These are phyloP conservation scores for Physcomitrellopsis africana DNA, from an alignment of 225 moss, liverwort and hornwort genomes.

Conservation along the genomic window DNA sequence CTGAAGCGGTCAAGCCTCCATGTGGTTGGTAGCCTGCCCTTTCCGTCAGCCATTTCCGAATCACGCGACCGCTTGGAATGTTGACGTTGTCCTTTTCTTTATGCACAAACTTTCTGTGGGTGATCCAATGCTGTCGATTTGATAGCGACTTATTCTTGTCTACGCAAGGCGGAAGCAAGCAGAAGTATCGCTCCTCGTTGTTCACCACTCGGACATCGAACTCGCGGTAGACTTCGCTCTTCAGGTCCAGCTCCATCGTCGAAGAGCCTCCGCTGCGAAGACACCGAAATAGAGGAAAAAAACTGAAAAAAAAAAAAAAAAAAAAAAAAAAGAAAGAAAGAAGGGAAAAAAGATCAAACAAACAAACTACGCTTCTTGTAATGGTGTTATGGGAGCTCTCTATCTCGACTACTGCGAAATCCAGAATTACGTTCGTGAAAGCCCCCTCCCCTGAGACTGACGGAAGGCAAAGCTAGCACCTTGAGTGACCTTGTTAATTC, in stretches of 20 bases:
- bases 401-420: too few species aligned
- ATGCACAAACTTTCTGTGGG: conserved; percentile 67
- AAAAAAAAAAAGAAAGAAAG: too few species aligned
- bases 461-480: too few species aligned
- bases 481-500: not conserved
- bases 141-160: conserved; percentile 73
- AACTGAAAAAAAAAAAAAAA: too few species aligned
- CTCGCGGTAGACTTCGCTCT: conserved; percentile 63
- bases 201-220: conserved; percentile 73
- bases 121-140: conserved; percentile 77
- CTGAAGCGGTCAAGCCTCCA: conserved; percentile 49
- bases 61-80: conserved; percentile 68
- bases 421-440: too few species aligned
- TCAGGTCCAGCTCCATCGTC: conserved; percentile 69
- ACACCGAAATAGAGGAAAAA: too few species aligned
- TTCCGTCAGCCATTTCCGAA: conserved; percentile 73
- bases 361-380: too few species aligned
- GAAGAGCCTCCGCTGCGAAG: conserved; percentile 40
- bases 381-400: too few species aligned
- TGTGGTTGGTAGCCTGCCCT: conserved; percentile 62
- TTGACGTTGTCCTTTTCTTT: conserved; percentile 72
- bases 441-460: too few species aligned
- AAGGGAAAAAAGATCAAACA: too few species aligned
- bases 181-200: conserved; percentile 76
- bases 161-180: conserved; percentile 61